These are phyloP conservation scores for Claviceps sp. DNA, from an alignment of 2,329 filamentous ascomycete genomes.

Conservation along the genomic window DNA sequence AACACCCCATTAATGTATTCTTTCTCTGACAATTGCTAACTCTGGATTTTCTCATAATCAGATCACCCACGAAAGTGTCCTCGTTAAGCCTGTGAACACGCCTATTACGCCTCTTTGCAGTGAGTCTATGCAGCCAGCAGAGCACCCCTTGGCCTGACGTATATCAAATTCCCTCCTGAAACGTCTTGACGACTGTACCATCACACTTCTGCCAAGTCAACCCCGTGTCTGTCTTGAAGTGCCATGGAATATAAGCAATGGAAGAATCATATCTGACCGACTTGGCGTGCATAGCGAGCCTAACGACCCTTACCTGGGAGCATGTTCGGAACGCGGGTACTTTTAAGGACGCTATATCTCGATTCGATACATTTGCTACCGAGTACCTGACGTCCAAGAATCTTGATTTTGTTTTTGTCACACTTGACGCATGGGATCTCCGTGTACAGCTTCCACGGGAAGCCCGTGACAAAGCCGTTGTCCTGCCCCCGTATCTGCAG, in stretches of 20 bases:
- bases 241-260: neutral
- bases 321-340: constrained; percentile 95
- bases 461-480: constrained; percentile 94
- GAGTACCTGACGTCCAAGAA: constrained; percentile 86
- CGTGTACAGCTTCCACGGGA: constrained; percentile 95
- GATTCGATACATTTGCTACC: constrained; percentile 85
- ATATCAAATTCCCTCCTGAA: neutral
- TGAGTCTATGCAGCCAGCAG: constrained; percentile 42
- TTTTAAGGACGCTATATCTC: constrained; percentile 91
- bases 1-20: neutral
- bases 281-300: constrained; percentile 53
- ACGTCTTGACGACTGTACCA: neutral
- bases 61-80: constrained; percentile 89
- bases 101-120: constrained; percentile 97
- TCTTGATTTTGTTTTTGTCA: constrained; percentile 95
- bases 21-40: constrained; percentile 8
- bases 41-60: constrained; percentile 23
- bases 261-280: neutral
- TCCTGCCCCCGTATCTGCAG: constrained; percentile 90
- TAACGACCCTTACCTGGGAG: constrained; percentile 97
- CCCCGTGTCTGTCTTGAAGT: neutral
- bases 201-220: neutral
- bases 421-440: constrained; percentile 95
- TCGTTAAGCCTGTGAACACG: constrained; percentile 97
- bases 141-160: constrained; percentile 3